phyloP scores from a whole-genome alignment of 495 filamentous ascomycete genomes.

The Trichocladium uniseriatum region DNA sequence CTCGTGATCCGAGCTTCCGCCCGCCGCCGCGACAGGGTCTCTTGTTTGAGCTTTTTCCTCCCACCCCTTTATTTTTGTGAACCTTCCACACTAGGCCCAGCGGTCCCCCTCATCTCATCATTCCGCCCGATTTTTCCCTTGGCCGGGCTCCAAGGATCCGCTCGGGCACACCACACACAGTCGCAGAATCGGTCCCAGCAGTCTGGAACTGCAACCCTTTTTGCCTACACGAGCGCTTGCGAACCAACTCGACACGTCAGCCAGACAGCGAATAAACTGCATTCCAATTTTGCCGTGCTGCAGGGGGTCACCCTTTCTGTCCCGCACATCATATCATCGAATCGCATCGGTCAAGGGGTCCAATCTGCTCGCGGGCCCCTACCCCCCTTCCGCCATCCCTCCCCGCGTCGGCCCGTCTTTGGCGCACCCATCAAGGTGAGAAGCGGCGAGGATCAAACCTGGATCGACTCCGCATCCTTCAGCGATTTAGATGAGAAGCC shows the following conservation, averaged over 20 bases:
- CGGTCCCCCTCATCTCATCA: not conserved
- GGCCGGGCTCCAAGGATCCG: not conserved
- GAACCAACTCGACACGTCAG: not conserved
- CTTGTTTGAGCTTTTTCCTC: not conserved
- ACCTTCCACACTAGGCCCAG: too few relatives aligned
- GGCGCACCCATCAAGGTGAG: not conserved
- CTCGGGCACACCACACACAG: not conserved
- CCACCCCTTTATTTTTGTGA: too few relatives aligned
- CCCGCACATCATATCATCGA: too few relatives aligned
- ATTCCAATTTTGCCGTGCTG: not conserved
- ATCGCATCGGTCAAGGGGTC: too few relatives aligned
- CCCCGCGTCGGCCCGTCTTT: not conserved
- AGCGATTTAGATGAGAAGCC: too few relatives aligned
- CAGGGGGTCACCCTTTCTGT: too few relatives aligned
- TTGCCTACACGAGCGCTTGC: not conserved
- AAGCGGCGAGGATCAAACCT: too few relatives aligned
- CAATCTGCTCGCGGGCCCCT: too few relatives aligned
- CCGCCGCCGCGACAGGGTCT: not conserved
- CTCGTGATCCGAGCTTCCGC: slow-evolving; percentile 3
- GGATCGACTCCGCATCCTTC: too few relatives aligned
- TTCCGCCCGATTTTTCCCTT: not conserved
- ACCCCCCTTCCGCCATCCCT: not conserved
- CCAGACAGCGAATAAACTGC: not conserved
- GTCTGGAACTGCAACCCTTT: slow-evolving; percentile 5
- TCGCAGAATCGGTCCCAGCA: slow-evolving; percentile 7